Percentiles rank a stretch among this genome's conserved stretches.
Evolutionary conservation across 208 protist species (phyloP).

Genomic region (Trypanosoma grayi): DNA sequence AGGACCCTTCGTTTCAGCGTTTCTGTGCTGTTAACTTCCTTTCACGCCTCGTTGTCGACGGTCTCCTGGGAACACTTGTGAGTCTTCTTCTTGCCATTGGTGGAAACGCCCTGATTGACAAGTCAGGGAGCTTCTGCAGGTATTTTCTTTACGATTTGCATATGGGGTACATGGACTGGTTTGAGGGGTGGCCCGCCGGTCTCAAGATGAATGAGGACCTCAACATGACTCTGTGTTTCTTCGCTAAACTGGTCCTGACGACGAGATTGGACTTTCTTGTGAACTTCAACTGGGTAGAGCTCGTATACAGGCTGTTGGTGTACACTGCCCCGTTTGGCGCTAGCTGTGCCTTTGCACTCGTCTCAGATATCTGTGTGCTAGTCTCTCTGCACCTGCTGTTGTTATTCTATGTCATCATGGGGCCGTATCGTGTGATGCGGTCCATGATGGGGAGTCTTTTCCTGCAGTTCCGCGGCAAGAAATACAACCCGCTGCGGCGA

Average conservation of each 20-base stretch:
- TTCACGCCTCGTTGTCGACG: slow-evolving; percentile 58
- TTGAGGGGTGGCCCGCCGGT: slow-evolving; percentile 91
- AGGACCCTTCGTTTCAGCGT: slow-evolving; percentile 26
- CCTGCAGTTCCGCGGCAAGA: slow-evolving; percentile 86
- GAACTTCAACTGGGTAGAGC: slow-evolving; percentile 63
- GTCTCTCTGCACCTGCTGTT: slow-evolving; percentile 82
- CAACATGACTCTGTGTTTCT: slow-evolving; percentile 81
- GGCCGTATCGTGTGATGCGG: slow-evolving; percentile 64
- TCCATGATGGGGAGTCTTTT: slow-evolving; percentile 65
- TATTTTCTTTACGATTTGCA: slow-evolving; percentile 73
- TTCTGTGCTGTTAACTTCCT: slow-evolving; percentile 68
- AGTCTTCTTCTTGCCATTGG: slow-evolving; percentile 45
- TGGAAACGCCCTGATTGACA: slow-evolving; percentile 38
- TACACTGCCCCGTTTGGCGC: slow-evolving; percentile 77
- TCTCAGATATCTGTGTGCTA: slow-evolving; percentile 75
- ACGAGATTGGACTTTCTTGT: slow-evolving; percentile 46
- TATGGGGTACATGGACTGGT: slow-evolving; percentile 90
- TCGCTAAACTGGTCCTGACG: slow-evolving; percentile 67
- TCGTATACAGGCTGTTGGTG: slow-evolving; percentile 50
- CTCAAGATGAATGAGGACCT: slow-evolving; percentile 95
- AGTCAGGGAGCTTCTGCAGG: slow-evolving; percentile 39
- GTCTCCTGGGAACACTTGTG: slow-evolving; percentile 52
- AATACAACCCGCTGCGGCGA: slow-evolving; percentile 92
- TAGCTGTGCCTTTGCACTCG: slow-evolving; percentile 62
- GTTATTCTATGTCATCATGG: slow-evolving; percentile 62